Evolutionary conservation across 805 yeast species (phyloP).

Genomic region (Ogataea zsoltii): DNA sequence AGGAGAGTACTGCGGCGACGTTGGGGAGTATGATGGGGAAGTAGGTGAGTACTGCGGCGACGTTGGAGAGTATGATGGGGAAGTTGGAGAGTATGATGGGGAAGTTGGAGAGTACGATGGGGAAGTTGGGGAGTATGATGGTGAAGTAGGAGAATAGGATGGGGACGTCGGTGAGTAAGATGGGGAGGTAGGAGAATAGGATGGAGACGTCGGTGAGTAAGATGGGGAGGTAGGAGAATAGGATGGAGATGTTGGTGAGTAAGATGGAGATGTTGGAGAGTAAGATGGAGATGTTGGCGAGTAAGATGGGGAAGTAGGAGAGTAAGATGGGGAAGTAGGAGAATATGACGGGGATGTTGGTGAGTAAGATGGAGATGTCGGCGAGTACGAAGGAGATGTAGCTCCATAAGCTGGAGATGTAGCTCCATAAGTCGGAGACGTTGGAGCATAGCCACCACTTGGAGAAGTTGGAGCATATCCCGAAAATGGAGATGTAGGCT

Average conservation of each 20-base stretch:
- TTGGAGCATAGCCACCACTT: slow-evolving; percentile 61
- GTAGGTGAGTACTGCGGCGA: slow-evolving; percentile 73
- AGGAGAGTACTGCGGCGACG: slow-evolving; percentile 79
- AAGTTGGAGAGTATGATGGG: slow-evolving; percentile 74
- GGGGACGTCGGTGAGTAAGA: slow-evolving; percentile 80
- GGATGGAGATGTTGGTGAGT: slow-evolving; percentile 59
- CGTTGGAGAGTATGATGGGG: slow-evolving; percentile 79
- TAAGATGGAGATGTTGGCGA: slow-evolving; percentile 67
- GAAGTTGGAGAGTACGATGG: slow-evolving; percentile 67
- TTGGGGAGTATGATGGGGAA: slow-evolving; percentile 77
- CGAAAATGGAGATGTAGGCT: slow-evolving; percentile 57
- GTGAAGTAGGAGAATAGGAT: slow-evolving; percentile 72
- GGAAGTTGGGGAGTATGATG: slow-evolving; percentile 58
- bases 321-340: slow-evolving; percentile 62
- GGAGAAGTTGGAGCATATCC: slow-evolving; percentile 54
- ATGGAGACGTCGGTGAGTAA: slow-evolving; percentile 70
- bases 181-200: slow-evolving; percentile 72
- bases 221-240: slow-evolving; percentile 77
- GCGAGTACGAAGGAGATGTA: slow-evolving; percentile 70
- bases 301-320: slow-evolving; percentile 56
- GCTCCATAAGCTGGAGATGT: slow-evolving; percentile 63
- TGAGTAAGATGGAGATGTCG: slow-evolving; percentile 68
- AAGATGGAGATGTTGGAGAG: slow-evolving; percentile 74
- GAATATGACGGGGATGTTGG: slow-evolving; percentile 74
- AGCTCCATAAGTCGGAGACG: slow-evolving; percentile 73